phyloP scores from a whole-genome alignment of 1,284 basidiomycete species.

The Rhizoctonia solani region DNA sequence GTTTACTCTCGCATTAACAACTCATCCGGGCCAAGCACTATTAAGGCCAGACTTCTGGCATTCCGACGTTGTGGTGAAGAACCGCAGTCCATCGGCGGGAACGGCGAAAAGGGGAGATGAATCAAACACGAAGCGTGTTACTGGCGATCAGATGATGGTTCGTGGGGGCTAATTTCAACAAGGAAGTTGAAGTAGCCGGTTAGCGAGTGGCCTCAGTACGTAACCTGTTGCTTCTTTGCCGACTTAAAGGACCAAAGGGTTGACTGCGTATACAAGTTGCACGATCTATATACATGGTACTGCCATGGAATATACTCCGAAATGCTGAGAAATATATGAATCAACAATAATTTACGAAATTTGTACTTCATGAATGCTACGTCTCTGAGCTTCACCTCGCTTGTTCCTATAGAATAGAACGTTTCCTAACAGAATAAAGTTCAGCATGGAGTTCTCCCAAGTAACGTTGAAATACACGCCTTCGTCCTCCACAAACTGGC shows the following conservation, averaged over 20 bases:
- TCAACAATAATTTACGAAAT: background rate
- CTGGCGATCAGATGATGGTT: background rate
- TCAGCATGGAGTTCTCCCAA: background rate
- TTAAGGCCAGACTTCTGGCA: background rate
- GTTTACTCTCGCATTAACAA: background rate
- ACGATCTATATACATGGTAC: background rate
- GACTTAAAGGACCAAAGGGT: background rate
- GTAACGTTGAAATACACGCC: background rate
- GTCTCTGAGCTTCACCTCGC: conserved; percentile 10
- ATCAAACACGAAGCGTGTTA: background rate
- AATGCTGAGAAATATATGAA: background rate
- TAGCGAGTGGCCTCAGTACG: background rate
- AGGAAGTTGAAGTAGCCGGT: background rate
- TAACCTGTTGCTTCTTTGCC: background rate
- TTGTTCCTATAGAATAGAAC: conserved; percentile 33
- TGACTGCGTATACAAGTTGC: background rate
- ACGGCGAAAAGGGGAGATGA: background rate
- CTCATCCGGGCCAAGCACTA: background rate
- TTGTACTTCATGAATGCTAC: background rate
- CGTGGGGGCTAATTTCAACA: background rate
- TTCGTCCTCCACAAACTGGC: conserved; percentile 35
- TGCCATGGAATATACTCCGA: background rate
- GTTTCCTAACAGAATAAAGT: background rate
- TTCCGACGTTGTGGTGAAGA: background rate
- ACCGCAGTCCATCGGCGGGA: background rate